Evolutionary conservation across 2,329 filamentous ascomycete species (phyloP).

Genomic region (Phaeosphaeria sp.): DNA sequence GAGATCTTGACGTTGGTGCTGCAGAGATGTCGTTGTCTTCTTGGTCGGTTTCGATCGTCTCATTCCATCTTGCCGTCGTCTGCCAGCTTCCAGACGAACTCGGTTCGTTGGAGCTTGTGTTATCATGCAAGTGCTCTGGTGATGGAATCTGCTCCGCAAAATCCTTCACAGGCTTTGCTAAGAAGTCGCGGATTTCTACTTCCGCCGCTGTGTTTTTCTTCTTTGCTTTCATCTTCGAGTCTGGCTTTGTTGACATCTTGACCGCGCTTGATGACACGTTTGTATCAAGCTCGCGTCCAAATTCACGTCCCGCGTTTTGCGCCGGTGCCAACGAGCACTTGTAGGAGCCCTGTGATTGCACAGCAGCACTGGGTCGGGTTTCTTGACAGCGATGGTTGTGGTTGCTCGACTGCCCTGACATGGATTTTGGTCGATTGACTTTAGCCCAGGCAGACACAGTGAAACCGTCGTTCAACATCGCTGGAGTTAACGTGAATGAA

Average conservation of each 20-base stretch:
- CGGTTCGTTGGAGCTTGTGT: neutral
- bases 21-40: neutral
- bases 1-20: neutral
- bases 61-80: neutral
- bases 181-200: neutral
- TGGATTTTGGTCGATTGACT: neutral
- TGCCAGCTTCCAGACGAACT: neutral
- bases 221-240: neutral
- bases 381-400: neutral
- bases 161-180: neutral
- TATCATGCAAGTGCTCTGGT: neutral
- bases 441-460: neutral
- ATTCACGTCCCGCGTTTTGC: neutral
- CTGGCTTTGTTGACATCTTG: neutral
- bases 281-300: constrained; percentile 7
- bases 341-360: neutral
- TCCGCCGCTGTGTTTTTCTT: neutral
- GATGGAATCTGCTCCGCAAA: neutral
- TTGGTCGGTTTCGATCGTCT: neutral
- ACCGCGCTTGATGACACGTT: constrained; percentile 1
- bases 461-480: neutral
- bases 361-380: neutral
- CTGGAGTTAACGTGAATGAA: neutral
- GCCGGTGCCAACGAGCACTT: neutral
- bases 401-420: neutral